A percentile compares a stretch with the other conserved stretches of the same genome.
These are phyloP conservation scores for Nissolia schottii DNA, from an alignment of 306 rosid genomes.

Conservation along the genomic window DNA sequence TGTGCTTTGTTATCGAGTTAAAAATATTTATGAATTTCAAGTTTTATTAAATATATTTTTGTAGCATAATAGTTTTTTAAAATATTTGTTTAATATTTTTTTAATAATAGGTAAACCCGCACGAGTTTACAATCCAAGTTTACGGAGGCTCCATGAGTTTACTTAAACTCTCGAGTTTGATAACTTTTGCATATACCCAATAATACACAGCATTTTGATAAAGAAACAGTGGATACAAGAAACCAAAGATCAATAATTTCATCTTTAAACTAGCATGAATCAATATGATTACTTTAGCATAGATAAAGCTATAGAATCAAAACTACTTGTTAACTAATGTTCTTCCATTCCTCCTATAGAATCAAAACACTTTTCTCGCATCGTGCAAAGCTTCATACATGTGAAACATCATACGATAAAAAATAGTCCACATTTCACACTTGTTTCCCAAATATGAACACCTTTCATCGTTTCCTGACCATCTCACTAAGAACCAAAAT, in stretches of 20 bases:
- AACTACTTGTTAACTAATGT: neutral
- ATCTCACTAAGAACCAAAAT: neutral
- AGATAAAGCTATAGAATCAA: neutral
- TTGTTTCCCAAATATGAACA: neutral
- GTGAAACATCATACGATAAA: neutral
- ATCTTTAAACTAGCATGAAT: neutral
- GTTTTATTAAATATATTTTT: no score
- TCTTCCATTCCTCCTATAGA: neutral
- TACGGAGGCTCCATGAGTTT: no score
- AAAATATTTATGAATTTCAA: no score
- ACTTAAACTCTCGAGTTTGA: no score
- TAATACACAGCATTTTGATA: neutral
- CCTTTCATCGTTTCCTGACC: neutral
- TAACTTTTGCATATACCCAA: no score
- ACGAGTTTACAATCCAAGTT: no score
- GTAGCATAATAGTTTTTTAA: no score
- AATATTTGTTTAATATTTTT: no score
- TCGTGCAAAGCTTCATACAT: neutral
- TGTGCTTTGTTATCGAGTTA: no score
- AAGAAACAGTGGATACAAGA: neutral
- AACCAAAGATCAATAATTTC: neutral
- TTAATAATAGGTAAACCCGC: no score
- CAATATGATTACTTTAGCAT: neutral
- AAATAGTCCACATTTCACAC: neutral
- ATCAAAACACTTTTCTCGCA: constrained; percentile 3